These are phyloP conservation scores for Heimioporus punctisporus DNA, from an alignment of 1,284 basidiomycete species.

Conservation along the genomic window DNA sequence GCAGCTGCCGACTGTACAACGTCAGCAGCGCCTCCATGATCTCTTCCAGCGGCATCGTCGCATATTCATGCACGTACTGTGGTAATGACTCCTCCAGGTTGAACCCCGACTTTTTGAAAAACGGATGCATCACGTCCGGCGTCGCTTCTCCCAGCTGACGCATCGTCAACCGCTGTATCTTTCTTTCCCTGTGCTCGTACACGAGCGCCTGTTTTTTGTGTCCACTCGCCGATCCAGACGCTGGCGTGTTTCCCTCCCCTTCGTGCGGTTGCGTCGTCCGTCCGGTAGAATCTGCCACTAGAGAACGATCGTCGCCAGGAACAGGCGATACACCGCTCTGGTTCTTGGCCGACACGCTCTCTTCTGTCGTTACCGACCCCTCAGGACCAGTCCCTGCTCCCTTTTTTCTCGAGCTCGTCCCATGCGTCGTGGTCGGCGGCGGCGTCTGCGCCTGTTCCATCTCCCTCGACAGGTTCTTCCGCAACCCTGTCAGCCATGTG, in stretches of 20 bases:
- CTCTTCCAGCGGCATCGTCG: slow-evolving; percentile 80
- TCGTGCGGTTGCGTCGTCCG: slow-evolving; percentile 22
- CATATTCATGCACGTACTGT: slow-evolving; percentile 87
- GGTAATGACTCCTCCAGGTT: slow-evolving; percentile 82
- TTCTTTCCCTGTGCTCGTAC: slow-evolving; percentile 55
- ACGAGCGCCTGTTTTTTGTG: slow-evolving; percentile 37
- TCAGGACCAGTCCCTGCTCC: slow-evolving; percentile 14
- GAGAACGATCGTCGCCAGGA: slow-evolving; percentile 10
- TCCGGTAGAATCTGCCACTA: slow-evolving; percentile 4
- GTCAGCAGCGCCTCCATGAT: slow-evolving; percentile 84
- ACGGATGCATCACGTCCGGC: slow-evolving; percentile 86
- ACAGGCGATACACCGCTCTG: slow-evolving; percentile 4
- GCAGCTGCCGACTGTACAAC: slow-evolving; percentile 80
- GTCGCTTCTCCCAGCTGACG: slow-evolving; percentile 87
- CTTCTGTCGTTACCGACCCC: slow-evolving; percentile 11
- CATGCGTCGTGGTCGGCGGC: slow-evolving; percentile 36
- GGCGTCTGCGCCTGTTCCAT: slow-evolving; percentile 70
- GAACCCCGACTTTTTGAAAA: slow-evolving; percentile 83
- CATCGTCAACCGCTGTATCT: slow-evolving; percentile 78
- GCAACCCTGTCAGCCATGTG: slow-evolving; percentile 75
- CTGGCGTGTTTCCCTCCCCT: slow-evolving; percentile 1
- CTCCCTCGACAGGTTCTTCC: slow-evolving; percentile 73
- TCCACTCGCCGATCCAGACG: not conserved
- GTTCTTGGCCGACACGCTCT: slow-evolving; percentile 1
- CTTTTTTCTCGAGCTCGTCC: slow-evolving; percentile 24